Conservation (phyloP, 768 basidiomycete genomes). For the Phylloporus sp. region DNA sequence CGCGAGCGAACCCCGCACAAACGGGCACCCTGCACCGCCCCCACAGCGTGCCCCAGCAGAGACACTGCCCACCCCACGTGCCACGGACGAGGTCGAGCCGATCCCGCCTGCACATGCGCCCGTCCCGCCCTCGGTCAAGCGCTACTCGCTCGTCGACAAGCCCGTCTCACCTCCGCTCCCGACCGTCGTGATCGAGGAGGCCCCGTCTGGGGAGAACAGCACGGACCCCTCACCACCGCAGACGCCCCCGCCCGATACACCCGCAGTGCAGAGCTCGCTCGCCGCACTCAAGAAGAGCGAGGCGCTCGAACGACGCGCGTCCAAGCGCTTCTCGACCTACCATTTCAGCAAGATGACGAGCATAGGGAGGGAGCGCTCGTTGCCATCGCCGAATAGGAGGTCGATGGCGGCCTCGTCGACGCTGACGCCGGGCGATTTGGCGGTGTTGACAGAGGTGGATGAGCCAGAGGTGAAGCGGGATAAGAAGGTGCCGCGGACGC, state of each 20-base stretch:
- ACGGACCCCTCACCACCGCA: constrained; percentile 31
- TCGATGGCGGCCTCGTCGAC: constrained; percentile 62
- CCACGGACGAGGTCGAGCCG: not conserved
- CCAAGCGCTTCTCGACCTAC: constrained; percentile 93
- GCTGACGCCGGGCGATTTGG: constrained; percentile 68
- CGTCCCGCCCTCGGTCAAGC: constrained; percentile 68
- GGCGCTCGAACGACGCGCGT: constrained; percentile 84
- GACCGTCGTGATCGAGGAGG: constrained; percentile 44
- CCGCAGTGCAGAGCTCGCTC: constrained; percentile 74
- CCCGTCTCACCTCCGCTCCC: constrained; percentile 46
- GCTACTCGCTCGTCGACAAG: constrained; percentile 76
- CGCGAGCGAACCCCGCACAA: constrained; percentile 6
- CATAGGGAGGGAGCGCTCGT: constrained; percentile 42
- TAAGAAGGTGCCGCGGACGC: constrained; percentile 35
- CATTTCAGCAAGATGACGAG: constrained; percentile 93
- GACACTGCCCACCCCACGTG: constrained; percentile 2
- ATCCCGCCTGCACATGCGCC: constrained; percentile 20
- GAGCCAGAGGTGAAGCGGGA: constrained; percentile 34
- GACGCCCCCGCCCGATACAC: constrained; percentile 43
- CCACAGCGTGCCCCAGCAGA: constrained; percentile 14
- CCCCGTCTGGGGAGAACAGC: constrained; percentile 23
- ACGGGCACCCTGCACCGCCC: constrained; percentile 10
- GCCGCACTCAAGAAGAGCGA: constrained; percentile 87
- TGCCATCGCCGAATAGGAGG: constrained; percentile 57
- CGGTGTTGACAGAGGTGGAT: constrained; percentile 70